Evolutionary conservation across 2,329 filamentous ascomycete genomes (phyloP).

Genomic region (Coniochaeta ligniaria): DNA sequence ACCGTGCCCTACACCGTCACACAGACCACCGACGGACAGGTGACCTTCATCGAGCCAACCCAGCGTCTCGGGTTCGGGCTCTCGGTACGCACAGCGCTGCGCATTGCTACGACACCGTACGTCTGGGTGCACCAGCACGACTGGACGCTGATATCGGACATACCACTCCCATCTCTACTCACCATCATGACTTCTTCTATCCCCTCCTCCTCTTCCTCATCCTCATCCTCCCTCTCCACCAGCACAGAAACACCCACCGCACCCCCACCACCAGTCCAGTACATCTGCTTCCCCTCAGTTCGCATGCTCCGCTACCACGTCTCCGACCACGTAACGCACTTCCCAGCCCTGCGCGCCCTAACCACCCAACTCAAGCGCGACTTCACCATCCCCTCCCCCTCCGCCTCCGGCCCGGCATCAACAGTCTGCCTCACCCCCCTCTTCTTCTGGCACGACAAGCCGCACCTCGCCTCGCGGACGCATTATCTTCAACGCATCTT

Average conservation of each 20-base stretch:
- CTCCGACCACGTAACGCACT: slow-evolving; percentile 36
- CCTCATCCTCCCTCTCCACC: neutral
- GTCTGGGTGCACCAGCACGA: slow-evolving; percentile 54
- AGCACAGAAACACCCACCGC: neutral
- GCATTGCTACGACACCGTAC: slow-evolving; percentile 37
- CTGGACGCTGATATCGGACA: slow-evolving; percentile 38
- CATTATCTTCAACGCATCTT: slow-evolving; percentile 46
- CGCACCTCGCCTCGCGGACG: slow-evolving; percentile 38
- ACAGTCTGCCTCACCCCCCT: slow-evolving; percentile 42
- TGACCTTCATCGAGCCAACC: slow-evolving; percentile 42
- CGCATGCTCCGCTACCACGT: slow-evolving; percentile 44
- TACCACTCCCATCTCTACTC: slow-evolving; percentile 36
- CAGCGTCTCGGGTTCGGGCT: slow-evolving; percentile 44
- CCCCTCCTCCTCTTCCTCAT: neutral
- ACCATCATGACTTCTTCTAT: too few species aligned
- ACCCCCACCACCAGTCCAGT: slow-evolving; percentile 32
- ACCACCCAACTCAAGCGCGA: slow-evolving; percentile 33
- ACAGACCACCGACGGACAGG: slow-evolving; percentile 23
- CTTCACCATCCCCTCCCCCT: slow-evolving; percentile 18
- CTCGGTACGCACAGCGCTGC: slow-evolving; percentile 43
- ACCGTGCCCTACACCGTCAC: slow-evolving; percentile 26
- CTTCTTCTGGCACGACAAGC: slow-evolving; percentile 55
- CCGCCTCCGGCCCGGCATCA: slow-evolving; percentile 5
- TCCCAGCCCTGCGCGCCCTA: slow-evolving; percentile 30
- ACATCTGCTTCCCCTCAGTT: slow-evolving; percentile 44